Evolutionary conservation across 345 rosid species (phyloP).

Genomic region (Dipteronia dyeriana): DNA sequence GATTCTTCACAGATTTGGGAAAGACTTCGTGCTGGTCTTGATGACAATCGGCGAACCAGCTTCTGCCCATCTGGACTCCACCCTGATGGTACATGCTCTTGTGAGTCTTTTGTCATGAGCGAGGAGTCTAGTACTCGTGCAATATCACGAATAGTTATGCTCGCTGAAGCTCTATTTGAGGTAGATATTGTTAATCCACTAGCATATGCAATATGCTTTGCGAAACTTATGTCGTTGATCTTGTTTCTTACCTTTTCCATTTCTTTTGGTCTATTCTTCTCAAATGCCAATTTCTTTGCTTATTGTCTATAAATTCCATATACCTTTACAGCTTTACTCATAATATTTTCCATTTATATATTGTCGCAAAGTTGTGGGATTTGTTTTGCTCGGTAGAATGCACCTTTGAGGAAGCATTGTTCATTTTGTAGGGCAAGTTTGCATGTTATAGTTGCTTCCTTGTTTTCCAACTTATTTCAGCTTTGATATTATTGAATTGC

Average conservation of each 20-base stretch:
- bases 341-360: neutral
- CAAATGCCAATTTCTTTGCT: neutral
- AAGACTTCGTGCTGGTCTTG: conserved; percentile 52
- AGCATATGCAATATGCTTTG: neutral
- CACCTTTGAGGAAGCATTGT: neutral
- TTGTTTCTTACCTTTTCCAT: neutral
- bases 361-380: neutral
- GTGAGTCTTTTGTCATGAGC: conserved; percentile 44
- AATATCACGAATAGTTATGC: conserved; percentile 75
- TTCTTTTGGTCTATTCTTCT: neutral
- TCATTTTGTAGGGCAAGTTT: neutral
- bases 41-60: conserved; percentile 37
- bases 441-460: neutral
- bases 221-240: neutral
- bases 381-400: no score
- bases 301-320: neutral
- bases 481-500: neutral
- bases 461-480: neutral
- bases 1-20: conserved; percentile 54
- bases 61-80: conserved; percentile 70
- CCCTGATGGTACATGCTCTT: conserved; percentile 61
- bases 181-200: conserved; percentile 32
- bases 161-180: conserved; percentile 85
- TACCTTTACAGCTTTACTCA: neutral
- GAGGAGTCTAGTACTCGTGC: conserved; percentile 57